Base-by-base conservation (phyloP, 768 basidiomycete species). In the Calocybe indica region DNA sequence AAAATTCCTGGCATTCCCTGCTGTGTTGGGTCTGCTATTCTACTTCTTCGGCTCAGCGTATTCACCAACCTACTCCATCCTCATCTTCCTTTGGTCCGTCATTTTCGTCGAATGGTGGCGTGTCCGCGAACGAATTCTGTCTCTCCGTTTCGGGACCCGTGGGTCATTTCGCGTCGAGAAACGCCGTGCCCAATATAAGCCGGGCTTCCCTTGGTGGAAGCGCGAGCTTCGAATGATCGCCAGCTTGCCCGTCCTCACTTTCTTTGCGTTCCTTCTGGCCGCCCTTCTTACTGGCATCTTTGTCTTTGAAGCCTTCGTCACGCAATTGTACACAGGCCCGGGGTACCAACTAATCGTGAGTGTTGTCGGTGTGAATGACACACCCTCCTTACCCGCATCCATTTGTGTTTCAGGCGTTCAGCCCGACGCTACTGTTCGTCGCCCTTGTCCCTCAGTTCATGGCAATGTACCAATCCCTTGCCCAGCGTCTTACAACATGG, bases 31-130 rank as follows among this genome's bases (percentile, higher is more conserved):
- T 1, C 56, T 82, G 40, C 43, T 78, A 13, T 85, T 82, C 61
- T 91, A 82, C 68, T 76, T 82, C 65, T 74, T 87, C 57, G 77
- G 80, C 28, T 73, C 76, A 1, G 78, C 85, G 0, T 97, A 92
- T 65, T 85, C 85, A 7, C 76, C 86, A 8, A 40, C 79, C 4
- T 97, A 92, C 62, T 91, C 91, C 0, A 65, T 76, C 45, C 65
- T 88, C 14, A 68, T 95, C 40, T 78, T 82, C n/a, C 46, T 92
- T 2, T 99, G 94, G 89, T 84, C 87, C 0, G 73, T 92, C 40
- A 63, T 77, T 13, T 95, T 94, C 57, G 86, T 94, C 51, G 93
- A 97, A 63, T 85, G 83, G 72, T 99, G 95, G 95, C 78, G 88
- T 29, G 77, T 96, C 34, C 80, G 80, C 49, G 90, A 98, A 64